Evolutionary conservation across 768 basidiomycete species (phyloP).

Genomic region (Suillus paluster): DNA sequence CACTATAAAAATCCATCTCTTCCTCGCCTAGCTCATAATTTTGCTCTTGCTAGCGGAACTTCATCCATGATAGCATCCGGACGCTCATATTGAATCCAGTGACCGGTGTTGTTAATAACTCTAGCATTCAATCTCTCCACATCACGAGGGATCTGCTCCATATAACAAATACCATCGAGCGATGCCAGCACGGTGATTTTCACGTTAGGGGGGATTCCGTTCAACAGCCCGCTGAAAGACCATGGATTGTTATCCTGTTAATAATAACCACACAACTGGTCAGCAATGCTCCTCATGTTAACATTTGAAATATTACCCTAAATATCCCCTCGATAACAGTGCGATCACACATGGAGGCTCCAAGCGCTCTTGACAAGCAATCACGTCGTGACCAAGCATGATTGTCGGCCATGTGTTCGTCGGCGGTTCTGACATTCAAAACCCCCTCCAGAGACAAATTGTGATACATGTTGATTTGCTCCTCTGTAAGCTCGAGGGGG

Average conservation of each 20-base stretch:
- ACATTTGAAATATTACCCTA: not conserved
- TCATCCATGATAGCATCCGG: conserved; percentile 24
- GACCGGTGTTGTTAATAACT: conserved; percentile 7
- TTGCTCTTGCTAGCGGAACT: not conserved
- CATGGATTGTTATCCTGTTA: conserved; percentile 4
- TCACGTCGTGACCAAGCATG: conserved; percentile 5
- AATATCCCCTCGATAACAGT: not conserved
- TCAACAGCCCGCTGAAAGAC: conserved; percentile 7
- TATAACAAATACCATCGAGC: not conserved
- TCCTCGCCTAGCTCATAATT: not conserved
- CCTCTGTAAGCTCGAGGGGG: conserved; percentile 7
- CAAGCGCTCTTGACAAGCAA: not conserved
- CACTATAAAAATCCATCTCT: not conserved
- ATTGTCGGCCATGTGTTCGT: conserved; percentile 1
- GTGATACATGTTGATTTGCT: not conserved
- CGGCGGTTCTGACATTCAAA: not conserved
- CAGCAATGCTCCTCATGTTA: not conserved
- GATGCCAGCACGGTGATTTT: conserved; percentile 3
- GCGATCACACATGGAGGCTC: conserved; percentile 7
- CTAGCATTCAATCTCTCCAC: not conserved
- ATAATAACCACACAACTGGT: not conserved
- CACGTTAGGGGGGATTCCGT: not conserved
- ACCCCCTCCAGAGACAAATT: not conserved
- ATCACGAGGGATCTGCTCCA: not conserved
- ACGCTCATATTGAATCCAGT: conserved; percentile 31